Percentiles rank a stretch among this genome's conserved stretches.
Conservation (phyloP, 2,329 filamentous ascomycete species). For the Coniochaeta hoffmannii region DNA sequence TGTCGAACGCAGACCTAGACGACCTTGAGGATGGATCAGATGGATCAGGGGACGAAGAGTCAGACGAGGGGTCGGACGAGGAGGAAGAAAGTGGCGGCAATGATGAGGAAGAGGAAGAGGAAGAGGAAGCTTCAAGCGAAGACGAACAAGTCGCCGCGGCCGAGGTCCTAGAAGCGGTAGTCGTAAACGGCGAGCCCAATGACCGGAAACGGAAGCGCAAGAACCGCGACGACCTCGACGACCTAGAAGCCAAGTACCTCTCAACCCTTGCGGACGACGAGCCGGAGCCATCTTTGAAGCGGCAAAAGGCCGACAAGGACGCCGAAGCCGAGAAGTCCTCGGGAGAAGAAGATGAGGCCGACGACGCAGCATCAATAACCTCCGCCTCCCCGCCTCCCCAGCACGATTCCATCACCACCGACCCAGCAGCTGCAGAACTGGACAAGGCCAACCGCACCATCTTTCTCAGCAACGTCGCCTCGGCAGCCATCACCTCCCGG, state of each 20-base stretch:
- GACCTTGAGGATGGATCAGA: constrained; percentile 28
- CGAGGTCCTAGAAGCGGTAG: constrained; percentile 25
- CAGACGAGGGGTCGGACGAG: constrained; percentile 36
- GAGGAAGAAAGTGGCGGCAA: constrained; percentile 29
- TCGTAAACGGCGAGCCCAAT: constrained; percentile 34
- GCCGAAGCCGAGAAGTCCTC: constrained; percentile 24
- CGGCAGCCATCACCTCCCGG: constrained; percentile 74
- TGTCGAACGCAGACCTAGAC: constrained; percentile 25
- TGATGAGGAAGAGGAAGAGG: constrained; percentile 22
- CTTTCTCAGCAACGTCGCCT: constrained; percentile 88
- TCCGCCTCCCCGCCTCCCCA: background rate
- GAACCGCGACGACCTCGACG: constrained; percentile 52
- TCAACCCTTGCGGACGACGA: constrained; percentile 54
- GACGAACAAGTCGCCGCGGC: constrained; percentile 27
- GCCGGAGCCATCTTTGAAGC: constrained; percentile 43
- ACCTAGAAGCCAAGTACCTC: constrained; percentile 65
- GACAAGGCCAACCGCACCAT: constrained; percentile 86
- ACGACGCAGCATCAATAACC: constrained; percentile 22
- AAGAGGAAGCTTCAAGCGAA: constrained; percentile 28
- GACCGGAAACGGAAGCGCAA: constrained; percentile 60
- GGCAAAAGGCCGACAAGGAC: constrained; percentile 42
- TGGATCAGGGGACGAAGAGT: constrained; percentile 31
- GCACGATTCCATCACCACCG: constrained; percentile 49
- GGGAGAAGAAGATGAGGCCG: constrained; percentile 29
- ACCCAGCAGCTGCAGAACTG: constrained; percentile 54